A percentile compares a stretch with the other conserved stretches of the same genome.
Evolutionary conservation across 1,284 basidiomycete genomes (phyloP).

Genomic region (Tranzscheliella williamsii): DNA sequence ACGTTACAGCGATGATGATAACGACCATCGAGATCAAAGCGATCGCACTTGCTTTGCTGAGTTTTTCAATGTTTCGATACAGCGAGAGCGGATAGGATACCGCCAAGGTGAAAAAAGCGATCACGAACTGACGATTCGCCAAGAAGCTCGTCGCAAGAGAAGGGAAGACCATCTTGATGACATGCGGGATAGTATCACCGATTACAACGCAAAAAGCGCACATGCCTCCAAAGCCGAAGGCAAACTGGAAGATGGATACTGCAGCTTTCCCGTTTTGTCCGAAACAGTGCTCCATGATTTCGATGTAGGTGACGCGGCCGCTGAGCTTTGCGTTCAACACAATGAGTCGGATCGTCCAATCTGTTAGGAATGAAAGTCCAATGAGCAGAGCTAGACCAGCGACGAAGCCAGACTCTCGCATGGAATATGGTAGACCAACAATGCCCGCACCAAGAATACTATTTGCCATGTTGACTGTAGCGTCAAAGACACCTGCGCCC

Average conservation of each 20-base stretch:
- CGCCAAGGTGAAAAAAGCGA: conserved; percentile 67
- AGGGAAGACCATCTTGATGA: conserved; percentile 84
- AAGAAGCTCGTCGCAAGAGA: conserved; percentile 76
- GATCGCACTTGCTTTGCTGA: conserved; percentile 86
- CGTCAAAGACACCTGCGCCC: conserved; percentile 80
- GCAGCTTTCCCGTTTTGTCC: conserved; percentile 72
- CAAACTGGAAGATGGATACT: conserved; percentile 95
- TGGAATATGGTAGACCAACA: conserved; percentile 77
- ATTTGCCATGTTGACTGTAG: conserved; percentile 91
- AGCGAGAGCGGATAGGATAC: conserved; percentile 88
- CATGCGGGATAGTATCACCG: conserved; percentile 91
- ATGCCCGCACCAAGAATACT: conserved; percentile 89
- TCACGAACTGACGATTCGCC: conserved; percentile 77
- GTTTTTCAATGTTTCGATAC: conserved; percentile 95
- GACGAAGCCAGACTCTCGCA: conserved; percentile 89
- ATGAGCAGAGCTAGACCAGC: conserved; percentile 80
- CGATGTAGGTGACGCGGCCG: conserved; percentile 89
- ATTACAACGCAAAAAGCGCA: conserved; percentile 60
- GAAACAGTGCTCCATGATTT: conserved; percentile 93
- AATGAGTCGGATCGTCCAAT: conserved; percentile 97
- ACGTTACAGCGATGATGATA: conserved; percentile 83
- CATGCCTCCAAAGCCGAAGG: conserved; percentile 92
- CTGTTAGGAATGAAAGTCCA: conserved; percentile 79
- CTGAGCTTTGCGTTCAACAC: conserved; percentile 89
- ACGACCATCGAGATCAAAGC: conserved; percentile 81